Percentiles rank a stretch among this genome's conserved stretches.
Evolutionary conservation across 2,329 filamentous ascomycete species (phyloP).

Genomic region (Oidium heveae): DNA sequence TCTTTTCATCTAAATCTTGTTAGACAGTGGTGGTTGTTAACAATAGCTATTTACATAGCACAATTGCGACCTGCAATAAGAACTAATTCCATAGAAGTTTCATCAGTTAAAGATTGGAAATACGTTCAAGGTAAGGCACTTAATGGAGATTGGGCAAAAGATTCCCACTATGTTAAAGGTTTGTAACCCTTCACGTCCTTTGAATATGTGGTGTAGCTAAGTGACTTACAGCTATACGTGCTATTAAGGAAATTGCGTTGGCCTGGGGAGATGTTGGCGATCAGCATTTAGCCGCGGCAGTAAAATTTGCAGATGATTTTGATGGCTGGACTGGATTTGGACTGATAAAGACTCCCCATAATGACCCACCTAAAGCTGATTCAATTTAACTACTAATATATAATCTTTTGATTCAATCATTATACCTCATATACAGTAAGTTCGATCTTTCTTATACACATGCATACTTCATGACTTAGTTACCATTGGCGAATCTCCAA

Average conservation of each 20-base stretch:
- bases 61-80: slow-evolving; percentile 46
- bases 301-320: slow-evolving; percentile 51
- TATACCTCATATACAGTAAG: too few relatives aligned
- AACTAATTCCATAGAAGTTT: slow-evolving; percentile 33
- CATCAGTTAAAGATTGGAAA: slow-evolving; percentile 37
- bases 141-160: slow-evolving; percentile 37
- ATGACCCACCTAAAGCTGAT: too few relatives aligned
- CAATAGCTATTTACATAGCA: slow-evolving; percentile 51
- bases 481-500: too few relatives aligned
- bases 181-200: slow-evolving; percentile 8
- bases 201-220: not conserved
- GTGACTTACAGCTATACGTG: slow-evolving; percentile 29
- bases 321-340: slow-evolving; percentile 29
- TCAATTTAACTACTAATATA: too few relatives aligned
- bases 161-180: slow-evolving; percentile 75
- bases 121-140: slow-evolving; percentile 50
- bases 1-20: slow-evolving; percentile 51
- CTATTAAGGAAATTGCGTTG: slow-evolving; percentile 46
- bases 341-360: too few relatives aligned
- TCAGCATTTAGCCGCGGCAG: slow-evolving; percentile 39
- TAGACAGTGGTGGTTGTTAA: slow-evolving; percentile 73
- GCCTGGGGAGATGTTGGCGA: slow-evolving; percentile 50
- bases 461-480: too few relatives aligned
- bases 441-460: too few relatives aligned
- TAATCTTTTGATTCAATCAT: too few relatives aligned